Evolutionary conservation across 164 flowering plant species (phyloP).

Genomic region (Malania oleifera): DNA sequence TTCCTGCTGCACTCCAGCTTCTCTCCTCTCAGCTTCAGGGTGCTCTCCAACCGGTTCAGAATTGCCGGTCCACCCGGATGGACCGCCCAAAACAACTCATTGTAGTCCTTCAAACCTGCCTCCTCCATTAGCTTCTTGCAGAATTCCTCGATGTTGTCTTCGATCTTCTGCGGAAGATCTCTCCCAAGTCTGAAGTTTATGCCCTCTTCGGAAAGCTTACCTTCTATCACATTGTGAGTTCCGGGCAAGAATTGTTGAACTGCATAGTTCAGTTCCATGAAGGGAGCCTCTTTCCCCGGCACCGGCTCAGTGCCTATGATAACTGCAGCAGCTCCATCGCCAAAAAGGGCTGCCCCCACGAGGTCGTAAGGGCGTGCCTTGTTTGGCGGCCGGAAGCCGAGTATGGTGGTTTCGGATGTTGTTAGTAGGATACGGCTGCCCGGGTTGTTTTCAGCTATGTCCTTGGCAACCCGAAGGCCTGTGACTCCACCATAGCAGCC

Average conservation of each 20-base stretch:
- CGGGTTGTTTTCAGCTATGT: slow-evolving; percentile 72
- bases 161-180: slow-evolving; percentile 63
- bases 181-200: slow-evolving; percentile 65
- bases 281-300: slow-evolving; percentile 31
- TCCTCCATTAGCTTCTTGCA: slow-evolving; percentile 51
- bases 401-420: slow-evolving; percentile 62
- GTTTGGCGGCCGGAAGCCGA: slow-evolving; percentile 65
- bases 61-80: slow-evolving; percentile 83
- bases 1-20: slow-evolving; percentile 55
- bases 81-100: slow-evolving; percentile 71
- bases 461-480: slow-evolving; percentile 63
- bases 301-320: slow-evolving; percentile 49
- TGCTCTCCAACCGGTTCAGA: slow-evolving; percentile 44
- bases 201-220: slow-evolving; percentile 55
- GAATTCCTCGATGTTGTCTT: slow-evolving; percentile 56
- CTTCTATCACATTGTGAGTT: slow-evolving; percentile 50
- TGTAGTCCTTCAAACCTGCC: slow-evolving; percentile 26
- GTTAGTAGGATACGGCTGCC: slow-evolving; percentile 60
- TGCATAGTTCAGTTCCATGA: slow-evolving; percentile 55
- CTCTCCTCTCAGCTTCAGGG: slow-evolving; percentile 26
- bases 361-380: slow-evolving; percentile 58
- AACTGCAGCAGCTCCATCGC: slow-evolving; percentile 70
- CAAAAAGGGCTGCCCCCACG: slow-evolving; percentile 72
- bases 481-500: slow-evolving; percentile 74
- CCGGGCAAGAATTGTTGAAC: slow-evolving; percentile 60